phyloP scores from a whole-genome alignment of 345 rosid species.

The Noccaea caerulescens region DNA sequence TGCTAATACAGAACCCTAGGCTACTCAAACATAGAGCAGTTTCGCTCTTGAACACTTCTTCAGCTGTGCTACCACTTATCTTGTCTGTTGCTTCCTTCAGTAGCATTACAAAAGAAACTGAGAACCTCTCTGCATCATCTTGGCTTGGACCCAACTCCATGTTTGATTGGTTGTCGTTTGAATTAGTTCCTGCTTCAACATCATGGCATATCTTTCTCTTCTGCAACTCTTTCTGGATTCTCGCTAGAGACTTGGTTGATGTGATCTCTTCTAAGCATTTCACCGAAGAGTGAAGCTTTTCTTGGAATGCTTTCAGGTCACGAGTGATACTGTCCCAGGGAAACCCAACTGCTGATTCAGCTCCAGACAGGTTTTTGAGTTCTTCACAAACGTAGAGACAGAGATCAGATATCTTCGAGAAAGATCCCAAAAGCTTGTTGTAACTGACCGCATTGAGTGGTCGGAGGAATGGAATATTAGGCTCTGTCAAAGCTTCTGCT shows the following conservation, averaged over 20 bases:
- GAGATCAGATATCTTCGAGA: conserved; percentile 53
- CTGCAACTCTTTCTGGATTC: conserved; percentile 44
- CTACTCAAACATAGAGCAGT: conserved; percentile 50
- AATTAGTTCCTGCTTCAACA: conserved; percentile 55
- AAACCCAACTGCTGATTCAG: conserved; percentile 29
- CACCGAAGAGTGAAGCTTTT: conserved; percentile 46
- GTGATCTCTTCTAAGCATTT: conserved; percentile 51
- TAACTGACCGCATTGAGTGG: conserved; percentile 53
- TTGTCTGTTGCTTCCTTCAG: conserved; percentile 40
- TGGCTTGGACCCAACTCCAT: conserved; percentile 40
- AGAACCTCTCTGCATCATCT: conserved; percentile 47
- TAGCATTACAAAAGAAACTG: conserved; percentile 48
- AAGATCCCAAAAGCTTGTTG: conserved; percentile 47
- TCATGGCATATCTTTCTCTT: conserved; percentile 50
- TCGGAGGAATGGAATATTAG: conserved; percentile 58
- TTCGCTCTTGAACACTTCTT: conserved; percentile 49
- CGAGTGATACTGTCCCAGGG: conserved; percentile 48
- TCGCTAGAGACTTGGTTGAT: conserved; percentile 42
- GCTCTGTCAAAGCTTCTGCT: conserved; percentile 58
- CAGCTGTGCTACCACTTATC: conserved; percentile 44
- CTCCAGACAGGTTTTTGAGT: conserved; percentile 47
- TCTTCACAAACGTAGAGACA: conserved; percentile 45
- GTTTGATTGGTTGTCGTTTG: conserved; percentile 32
- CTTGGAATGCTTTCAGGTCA: conserved; percentile 51
- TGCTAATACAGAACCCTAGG: conserved; percentile 61